Evolutionary conservation across 78 protist species (phyloP).

Genomic region (Dictyostelium brefeldianum): DNA sequence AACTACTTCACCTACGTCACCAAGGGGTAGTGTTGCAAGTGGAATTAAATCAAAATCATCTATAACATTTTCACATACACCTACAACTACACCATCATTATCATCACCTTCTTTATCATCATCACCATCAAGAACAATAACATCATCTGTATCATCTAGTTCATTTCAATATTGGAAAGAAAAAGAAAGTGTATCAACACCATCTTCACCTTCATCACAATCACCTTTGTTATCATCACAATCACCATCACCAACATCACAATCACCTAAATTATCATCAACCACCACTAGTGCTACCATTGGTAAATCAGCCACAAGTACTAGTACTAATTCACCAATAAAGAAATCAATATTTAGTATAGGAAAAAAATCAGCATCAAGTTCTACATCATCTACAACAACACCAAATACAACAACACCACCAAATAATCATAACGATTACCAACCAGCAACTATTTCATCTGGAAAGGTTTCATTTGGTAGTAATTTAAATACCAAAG

Average conservation of each 20-base stretch:
- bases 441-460: slow-evolving; percentile 17
- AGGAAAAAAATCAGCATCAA: slow-evolving; percentile 27
- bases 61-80: not conserved
- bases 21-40: slow-evolving; percentile 19
- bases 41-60: slow-evolving; percentile 22
- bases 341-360: slow-evolving; percentile 43
- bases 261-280: slow-evolving; percentile 5
- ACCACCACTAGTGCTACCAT: slow-evolving; percentile 6
- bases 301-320: not conserved
- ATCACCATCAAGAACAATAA: not conserved
- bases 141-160: slow-evolving; percentile 24
- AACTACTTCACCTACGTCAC: slow-evolving; percentile 2
- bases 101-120: not conserved
- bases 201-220: not conserved
- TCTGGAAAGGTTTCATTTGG: not conserved
- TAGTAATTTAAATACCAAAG: not conserved
- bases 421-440: not conserved
- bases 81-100: not conserved
- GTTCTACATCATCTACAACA: not conserved
- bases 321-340: not conserved
- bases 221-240: slow-evolving; percentile 9
- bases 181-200: slow-evolving; percentile 19
- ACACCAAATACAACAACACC: not conserved
- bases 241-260: not conserved
- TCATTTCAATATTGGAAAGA: slow-evolving; percentile 75